Evolutionary conservation across 768 basidiomycete species (phyloP).

Genomic region (Piloderma croceum): DNA sequence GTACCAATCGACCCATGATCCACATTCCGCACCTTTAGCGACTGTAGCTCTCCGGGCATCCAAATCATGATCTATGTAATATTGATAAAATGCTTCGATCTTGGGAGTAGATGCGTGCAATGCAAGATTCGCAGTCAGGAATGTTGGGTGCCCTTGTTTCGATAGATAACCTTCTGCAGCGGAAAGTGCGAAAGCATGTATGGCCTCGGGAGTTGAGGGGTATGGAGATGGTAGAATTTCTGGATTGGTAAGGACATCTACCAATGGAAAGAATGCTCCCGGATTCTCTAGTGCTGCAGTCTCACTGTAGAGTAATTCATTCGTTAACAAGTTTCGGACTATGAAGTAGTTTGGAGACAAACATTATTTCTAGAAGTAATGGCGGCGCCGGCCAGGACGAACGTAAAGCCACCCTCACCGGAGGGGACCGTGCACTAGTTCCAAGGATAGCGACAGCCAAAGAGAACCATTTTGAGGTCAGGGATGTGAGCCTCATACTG

Average conservation of each 20-base stretch:
- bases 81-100: slow-evolving; percentile 78
- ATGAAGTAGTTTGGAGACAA: slow-evolving; percentile 20
- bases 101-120: slow-evolving; percentile 76
- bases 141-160: slow-evolving; percentile 44
- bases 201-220: slow-evolving; percentile 41
- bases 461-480: too few species aligned
- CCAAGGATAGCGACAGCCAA: neutral
- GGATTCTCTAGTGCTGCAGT: slow-evolving; percentile 71
- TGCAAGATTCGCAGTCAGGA: slow-evolving; percentile 67
- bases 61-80: slow-evolving; percentile 44
- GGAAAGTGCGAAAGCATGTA: slow-evolving; percentile 51
- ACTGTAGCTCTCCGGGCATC: slow-evolving; percentile 23
- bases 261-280: slow-evolving; percentile 66
- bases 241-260: slow-evolving; percentile 58
- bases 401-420: slow-evolving; percentile 53
- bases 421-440: slow-evolving; percentile 25
- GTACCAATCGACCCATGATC: slow-evolving; percentile 84
- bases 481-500: too few species aligned
- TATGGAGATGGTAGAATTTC: slow-evolving; percentile 31
- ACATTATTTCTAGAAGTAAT: slow-evolving; percentile 62
- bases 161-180: slow-evolving; percentile 46
- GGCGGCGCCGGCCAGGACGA: slow-evolving; percentile 66
- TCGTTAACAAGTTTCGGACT: slow-evolving; percentile 1
- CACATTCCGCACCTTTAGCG: slow-evolving; percentile 36
- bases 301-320: slow-evolving; percentile 51